Base-by-base conservation (phyloP, 2,329 filamentous ascomycete species). In the Phialemonium atrogriseum region DNA sequence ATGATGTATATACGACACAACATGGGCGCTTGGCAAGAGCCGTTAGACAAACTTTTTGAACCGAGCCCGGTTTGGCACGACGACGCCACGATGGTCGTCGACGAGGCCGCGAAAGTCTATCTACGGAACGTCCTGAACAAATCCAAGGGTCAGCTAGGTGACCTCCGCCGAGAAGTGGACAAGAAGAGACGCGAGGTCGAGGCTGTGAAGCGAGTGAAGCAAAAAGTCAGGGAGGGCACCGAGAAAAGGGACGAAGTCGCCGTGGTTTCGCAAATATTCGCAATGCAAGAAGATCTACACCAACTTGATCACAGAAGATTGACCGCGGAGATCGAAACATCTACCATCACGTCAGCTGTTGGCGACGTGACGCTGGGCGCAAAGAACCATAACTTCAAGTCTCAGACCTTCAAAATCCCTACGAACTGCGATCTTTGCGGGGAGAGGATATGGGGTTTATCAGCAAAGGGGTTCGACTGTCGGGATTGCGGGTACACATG, bases 1-100 rank as follows among this genome's bases (percentile, higher is more conserved):
- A 85, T 94, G 70, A 98, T 98, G 91, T 98, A 95, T 56, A 79
- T 94, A 35, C 80, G 83, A 39, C 91, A 98, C 63, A 98, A 98
- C 50, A 77, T 84, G 45, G 73, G 75, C 15, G 63, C 72, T 31
- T 94, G 84, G 70, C 78, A 86, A 49, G 89, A 96, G 50, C 91
- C 91, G 1, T 49, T 73, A 1, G 82, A 95, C 58, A 84, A 91
- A 57, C 66, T 64, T 9, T 98, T 98, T 47, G 91, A 98, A 56
- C 83, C 91, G 1, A 94, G 88, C 52, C 89, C 91, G 1, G 83
- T 98, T 17, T 98, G 93, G 91, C 82, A 95, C 48, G 93, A 98
- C 47, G 87, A 95, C 47, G 84, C 82, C 36, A 61, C 70, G 14
- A 94, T 98, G 73, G 72, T 91, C 6, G 76, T 81, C 1, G 88